Evolutionary conservation across 1,284 basidiomycete genomes (phyloP).

Genomic region (Melanopsichium pennsylvanicum): DNA sequence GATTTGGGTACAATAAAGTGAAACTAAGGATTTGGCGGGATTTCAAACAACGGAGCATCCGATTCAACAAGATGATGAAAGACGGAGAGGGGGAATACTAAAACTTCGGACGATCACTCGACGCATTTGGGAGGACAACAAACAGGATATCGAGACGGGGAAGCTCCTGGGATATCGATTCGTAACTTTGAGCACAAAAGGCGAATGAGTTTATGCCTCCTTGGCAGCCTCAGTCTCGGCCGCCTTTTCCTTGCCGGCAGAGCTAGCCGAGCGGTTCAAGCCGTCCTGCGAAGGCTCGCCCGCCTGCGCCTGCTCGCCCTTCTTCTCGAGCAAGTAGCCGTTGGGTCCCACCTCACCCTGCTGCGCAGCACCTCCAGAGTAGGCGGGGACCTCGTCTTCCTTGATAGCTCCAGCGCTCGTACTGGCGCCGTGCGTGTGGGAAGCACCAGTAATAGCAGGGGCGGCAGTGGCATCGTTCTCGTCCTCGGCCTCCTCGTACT

Average conservation of each 20-base stretch:
- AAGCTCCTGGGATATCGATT: slow-evolving; percentile 46
- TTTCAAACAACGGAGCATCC: slow-evolving; percentile 41
- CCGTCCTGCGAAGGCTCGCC: slow-evolving; percentile 57
- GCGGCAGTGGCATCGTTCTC: slow-evolving; percentile 47
- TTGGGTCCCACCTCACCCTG: slow-evolving; percentile 69
- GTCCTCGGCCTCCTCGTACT: slow-evolving; percentile 68
- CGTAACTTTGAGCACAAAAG: neutral
- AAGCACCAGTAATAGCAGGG: slow-evolving; percentile 54
- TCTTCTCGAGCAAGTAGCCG: slow-evolving; percentile 75
- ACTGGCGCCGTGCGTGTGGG: slow-evolving; percentile 45
- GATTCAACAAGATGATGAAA: slow-evolving; percentile 3
- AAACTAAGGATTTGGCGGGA: neutral
- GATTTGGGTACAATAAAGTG: slow-evolving; percentile 4
- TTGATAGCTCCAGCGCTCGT: slow-evolving; percentile 51
- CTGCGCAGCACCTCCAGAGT: slow-evolving; percentile 52
- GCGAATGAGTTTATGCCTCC: slow-evolving; percentile 28
- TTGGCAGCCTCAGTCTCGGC: slow-evolving; percentile 38
- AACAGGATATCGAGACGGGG: slow-evolving; percentile 31
- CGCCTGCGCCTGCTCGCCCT: slow-evolving; percentile 47
- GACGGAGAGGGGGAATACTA: slow-evolving; percentile 1
- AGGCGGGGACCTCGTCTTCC: slow-evolving; percentile 64
- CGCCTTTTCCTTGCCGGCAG: slow-evolving; percentile 51
- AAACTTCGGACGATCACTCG: slow-evolving; percentile 6
- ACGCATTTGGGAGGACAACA: neutral
- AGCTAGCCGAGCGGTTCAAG: slow-evolving; percentile 41